Evolutionary conservation across 1,139 yeast genomes (phyloP), one percentile per base, ranked within the genome.

Genomic region (Wickerhamiella pararugosa): DNA sequence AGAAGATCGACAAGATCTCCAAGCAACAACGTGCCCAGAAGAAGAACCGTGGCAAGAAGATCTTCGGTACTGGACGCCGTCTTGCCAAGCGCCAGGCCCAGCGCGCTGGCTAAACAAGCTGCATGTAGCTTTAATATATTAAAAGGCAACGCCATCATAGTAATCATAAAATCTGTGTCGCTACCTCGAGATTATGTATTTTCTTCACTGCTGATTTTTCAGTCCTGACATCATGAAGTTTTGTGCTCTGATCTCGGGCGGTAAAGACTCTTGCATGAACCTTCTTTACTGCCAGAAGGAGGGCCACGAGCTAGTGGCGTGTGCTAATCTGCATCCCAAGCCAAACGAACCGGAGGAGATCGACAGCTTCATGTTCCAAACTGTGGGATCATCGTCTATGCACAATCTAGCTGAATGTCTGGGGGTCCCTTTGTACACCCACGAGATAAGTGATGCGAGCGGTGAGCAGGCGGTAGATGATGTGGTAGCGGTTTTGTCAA

Each of bases 1-100:
- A 73, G 60, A 84, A 83, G 79, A 86, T 79, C 63, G 97, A 90
- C 71, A 86, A 84, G 78, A 76, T 95, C 63, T 84, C 96, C 62
- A 86, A 97, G 86, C 96, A 87, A 77, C 98, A 92, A 77, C 86
- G 98, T 79, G 92, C 92, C 75, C 98, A 90, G 81, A 84, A 83
- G 87, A 90, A 90, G 90, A 90, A 90, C 94, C 87, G 97, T 79
- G 95, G 83, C 65, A 79, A 80, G 86, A 90, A 90, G 82, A 70
- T 82, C 80, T 84, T 87, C 66, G 98, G 98, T 80, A 90, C 98
- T 64, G 93, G 87, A 66, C 80, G 75, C 71, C 79, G 84, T 70
- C 82, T 81, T 72, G 93, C 94, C 69, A 84, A 84, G 73, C 62
- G 54, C 45, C 40, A 41, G 39, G 50, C 48, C 43, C 53, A 50